Conservation (phyloP, 2,329 filamentous ascomycete genomes). For the Colletotrichum shisoi region DNA sequence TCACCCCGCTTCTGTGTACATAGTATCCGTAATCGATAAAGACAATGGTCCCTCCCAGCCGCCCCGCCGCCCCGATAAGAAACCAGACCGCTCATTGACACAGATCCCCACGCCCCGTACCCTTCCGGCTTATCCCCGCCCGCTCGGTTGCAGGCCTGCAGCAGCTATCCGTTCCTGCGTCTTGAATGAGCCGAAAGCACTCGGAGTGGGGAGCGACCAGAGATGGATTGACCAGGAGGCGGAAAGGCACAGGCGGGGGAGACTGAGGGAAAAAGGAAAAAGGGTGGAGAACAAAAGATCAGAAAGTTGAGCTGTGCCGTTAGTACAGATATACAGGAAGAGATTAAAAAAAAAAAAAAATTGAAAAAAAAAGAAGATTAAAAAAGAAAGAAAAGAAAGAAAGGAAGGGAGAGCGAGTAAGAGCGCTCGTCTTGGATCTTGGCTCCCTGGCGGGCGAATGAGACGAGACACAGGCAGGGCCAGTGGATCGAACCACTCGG, state of each 20-base stretch:
- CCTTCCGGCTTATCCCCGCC: background rate
- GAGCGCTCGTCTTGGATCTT: background rate
- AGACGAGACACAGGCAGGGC: background rate
- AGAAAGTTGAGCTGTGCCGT: too few species aligned
- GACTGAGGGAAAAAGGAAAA: too few species aligned
- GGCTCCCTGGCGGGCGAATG: background rate
- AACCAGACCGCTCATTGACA: background rate
- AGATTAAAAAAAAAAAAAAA: background rate
- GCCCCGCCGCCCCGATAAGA: background rate
- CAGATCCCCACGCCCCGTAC: background rate
- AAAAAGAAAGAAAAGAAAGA: too few species aligned
- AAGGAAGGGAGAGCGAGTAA: too few species aligned
- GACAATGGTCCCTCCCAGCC: background rate
- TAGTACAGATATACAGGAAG: background rate
- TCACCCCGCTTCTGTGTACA: too few species aligned
- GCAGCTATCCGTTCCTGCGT: slow-evolving; percentile 2
- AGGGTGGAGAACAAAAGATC: too few species aligned
- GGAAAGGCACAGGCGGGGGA: too few species aligned
- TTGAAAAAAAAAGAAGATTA: too few species aligned
- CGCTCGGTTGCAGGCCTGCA: background rate
- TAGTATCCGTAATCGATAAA: slow-evolving; percentile 20
- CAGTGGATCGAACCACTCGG: background rate
- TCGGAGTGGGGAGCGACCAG: background rate
- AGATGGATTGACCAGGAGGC: background rate
- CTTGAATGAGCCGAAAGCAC: background rate